Evolutionary conservation across 495 filamentous ascomycete species (phyloP).

Genomic region (Lentithecium fluviatile): DNA sequence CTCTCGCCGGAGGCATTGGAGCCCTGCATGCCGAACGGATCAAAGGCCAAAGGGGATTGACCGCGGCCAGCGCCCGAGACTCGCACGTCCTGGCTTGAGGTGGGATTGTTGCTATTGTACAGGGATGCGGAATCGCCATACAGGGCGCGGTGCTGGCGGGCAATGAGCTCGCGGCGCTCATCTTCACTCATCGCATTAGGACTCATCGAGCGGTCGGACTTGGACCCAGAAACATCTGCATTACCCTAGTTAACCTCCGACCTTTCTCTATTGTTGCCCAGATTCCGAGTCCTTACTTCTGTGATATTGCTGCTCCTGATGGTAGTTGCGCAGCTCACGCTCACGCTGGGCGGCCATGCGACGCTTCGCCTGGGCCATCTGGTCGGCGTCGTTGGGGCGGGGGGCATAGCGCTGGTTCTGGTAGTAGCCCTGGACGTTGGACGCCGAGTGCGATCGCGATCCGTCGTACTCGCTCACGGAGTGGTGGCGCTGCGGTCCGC

Average conservation of each 20-base stretch:
- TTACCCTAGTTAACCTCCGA: slow-evolving; percentile 56
- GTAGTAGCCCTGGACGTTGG: slow-evolving; percentile 91
- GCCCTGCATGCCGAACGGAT: slow-evolving; percentile 58
- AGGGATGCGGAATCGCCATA: slow-evolving; percentile 73
- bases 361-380: slow-evolving; percentile 98
- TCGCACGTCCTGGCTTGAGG: slow-evolving; percentile 54
- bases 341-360: slow-evolving; percentile 98
- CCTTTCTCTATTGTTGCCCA: slow-evolving; percentile 34
- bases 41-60: slow-evolving; percentile 62
- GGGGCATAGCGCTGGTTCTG: slow-evolving; percentile 89
- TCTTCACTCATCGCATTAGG: slow-evolving; percentile 91
- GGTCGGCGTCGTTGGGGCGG: slow-evolving; percentile 92
- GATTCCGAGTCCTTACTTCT: slow-evolving; percentile 65
- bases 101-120: slow-evolving; percentile 54
- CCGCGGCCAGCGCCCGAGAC: slow-evolving; percentile 51
- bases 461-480: slow-evolving; percentile 86
- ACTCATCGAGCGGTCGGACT: slow-evolving; percentile 89
- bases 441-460: slow-evolving; percentile 65
- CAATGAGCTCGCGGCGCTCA: slow-evolving; percentile 91
- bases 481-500: slow-evolving; percentile 65
- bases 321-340: slow-evolving; percentile 98
- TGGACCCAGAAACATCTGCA: slow-evolving; percentile 75
- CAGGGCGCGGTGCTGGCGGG: slow-evolving; percentile 87
- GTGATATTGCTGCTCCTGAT: slow-evolving; percentile 99
- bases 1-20: slow-evolving; percentile 44